Percentiles rank a stretch among this genome's conserved stretches.
Evolutionary conservation across 495 filamentous ascomycete species (phyloP).

Genomic region (Penicillium cosmopolitanum): DNA sequence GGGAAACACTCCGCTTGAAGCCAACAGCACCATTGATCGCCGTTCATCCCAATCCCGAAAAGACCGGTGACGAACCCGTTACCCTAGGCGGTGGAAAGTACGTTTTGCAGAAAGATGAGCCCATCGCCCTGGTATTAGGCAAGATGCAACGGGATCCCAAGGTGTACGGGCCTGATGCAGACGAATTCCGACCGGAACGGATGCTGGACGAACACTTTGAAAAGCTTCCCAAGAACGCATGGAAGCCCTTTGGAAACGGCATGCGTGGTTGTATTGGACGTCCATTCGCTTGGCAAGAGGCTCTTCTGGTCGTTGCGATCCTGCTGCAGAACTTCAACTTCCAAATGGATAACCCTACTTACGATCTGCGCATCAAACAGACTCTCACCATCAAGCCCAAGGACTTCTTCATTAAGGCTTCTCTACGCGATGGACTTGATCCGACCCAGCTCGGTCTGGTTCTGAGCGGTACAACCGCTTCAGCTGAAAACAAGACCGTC

Average conservation of each 20-base stretch:
- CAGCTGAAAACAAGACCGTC: conserved; percentile 15
- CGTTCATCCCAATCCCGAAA: conserved; percentile 37
- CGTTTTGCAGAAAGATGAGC: conserved; percentile 56
- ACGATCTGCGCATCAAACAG: conserved; percentile 64
- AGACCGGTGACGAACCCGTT: conserved; percentile 57
- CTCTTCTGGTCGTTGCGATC: conserved; percentile 55
- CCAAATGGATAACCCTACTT: conserved; percentile 56
- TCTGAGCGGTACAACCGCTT: conserved; percentile 38
- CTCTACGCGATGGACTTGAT: conserved; percentile 59
- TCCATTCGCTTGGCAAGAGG: conserved; percentile 70
- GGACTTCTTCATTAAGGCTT: conserved; percentile 70
- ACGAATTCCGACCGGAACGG: conserved; percentile 66
- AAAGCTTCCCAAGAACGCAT: conserved; percentile 58
- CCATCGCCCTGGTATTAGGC: conserved; percentile 57
- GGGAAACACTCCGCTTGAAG: conserved; percentile 70
- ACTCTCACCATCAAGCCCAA: conserved; percentile 79
- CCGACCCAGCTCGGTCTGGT: conserved; percentile 58
- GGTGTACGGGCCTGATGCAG: conserved; percentile 63
- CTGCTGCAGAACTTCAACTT: conserved; percentile 67
- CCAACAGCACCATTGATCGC: conserved; percentile 60
- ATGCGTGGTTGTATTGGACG: conserved; percentile 68
- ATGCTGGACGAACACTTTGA: conserved; percentile 68
- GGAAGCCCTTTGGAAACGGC: conserved; percentile 67
- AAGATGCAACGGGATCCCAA: conserved; percentile 69
- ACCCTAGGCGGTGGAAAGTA: conserved; percentile 64